Base-by-base conservation (phyloP, 176 grass and related monocot species). In the Cenchrus americanus region DNA sequence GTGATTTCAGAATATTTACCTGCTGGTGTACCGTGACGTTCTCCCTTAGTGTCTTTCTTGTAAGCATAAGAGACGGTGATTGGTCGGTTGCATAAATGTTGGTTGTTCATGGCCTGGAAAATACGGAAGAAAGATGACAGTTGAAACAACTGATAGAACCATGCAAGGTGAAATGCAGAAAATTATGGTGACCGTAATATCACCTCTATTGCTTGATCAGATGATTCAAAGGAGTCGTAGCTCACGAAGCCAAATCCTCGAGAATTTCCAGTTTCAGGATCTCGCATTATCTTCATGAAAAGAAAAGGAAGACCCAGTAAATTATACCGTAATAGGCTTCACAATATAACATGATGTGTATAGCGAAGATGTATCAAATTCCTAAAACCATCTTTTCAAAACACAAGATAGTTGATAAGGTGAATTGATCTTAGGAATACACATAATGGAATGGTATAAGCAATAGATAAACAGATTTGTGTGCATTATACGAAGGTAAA, bases 221-320 rank as follows among this genome's bases (percentile, higher is more conserved):
- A 99, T 69, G 96, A 87, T 73, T 99, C 96, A 81, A 98, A 96
- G 59, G 97, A 96, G 71, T 99, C 97, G 87, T 99, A 99, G 88
- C 93, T 99, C 72, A 98, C 89, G 80, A 96, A 98, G 7, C 96
- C 93, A 87, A 99, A 99, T 47, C 93, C 97, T 86, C 91, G 90
- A 22, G 91, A 96, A 76, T 99, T 99, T 73, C 97, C 97, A 81
- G 89, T 91, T 88, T 99, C 97, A 71, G 93, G 93, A 34, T 99
- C 97, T 67, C 97, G 79, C 97, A 99, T 99, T 88, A 99, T 99
- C 93, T 99, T 54, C 5, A 73, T 24, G 66, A 66, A 81, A 64
- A 48, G 41, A 85, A 47, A 86, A 76, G 15, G 44, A 50, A 65
- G n/a, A 71, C 59, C 62, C n/a, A 66, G 63, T 62, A 23, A 23